Base-by-base conservation (phyloP, 768 basidiomycete genomes). In the Mycena albidolilacea region DNA sequence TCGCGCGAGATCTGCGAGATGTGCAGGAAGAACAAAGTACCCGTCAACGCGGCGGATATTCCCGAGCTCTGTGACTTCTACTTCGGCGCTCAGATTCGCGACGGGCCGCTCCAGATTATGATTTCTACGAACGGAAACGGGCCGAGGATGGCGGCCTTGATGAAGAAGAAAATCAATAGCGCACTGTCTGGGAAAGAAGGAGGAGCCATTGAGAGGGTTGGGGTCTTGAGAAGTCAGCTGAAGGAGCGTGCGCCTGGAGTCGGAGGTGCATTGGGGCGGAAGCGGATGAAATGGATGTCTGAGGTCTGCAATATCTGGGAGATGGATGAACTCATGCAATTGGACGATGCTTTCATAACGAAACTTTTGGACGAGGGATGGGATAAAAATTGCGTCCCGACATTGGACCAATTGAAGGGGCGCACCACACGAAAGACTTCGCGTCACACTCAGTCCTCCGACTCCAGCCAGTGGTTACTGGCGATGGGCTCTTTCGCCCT, bases 21-120 rank as follows among this genome's bases (percentile, higher is more conserved):
- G 77, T 94, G 93, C 77, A 85, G 96, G 67, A 85, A 87, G 35
- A 86, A 82, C 65, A 88, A 86, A 59, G 93, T 98, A 62, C 96
- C 97, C 8, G 93, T 97, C 67, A 99, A 99, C 82, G 96, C 96
- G 72, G 98, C 98, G 48, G 97, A 99, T 84, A 93, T 98, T 71
- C 98, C 98, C 3, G 91, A 94, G 55, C 90, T 92, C 54, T 99
- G 98, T 86, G 97, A 99, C 83, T 99, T 99, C 79, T 99, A 97
- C 86, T 99, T 99, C 84, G 98, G 98, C 62, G 94, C 95, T 4
- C 95, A 96, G 81, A 91, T 98, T 71, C 92, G 95, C 39, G 89
- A 92, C 72, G 97, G 97, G 0, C 95, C 97, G 0, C 84, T 99
- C 30, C 97, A 98, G 82, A 91, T 99, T 75, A 93, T 99, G 94